Evolutionary conservation across 495 filamentous ascomycete species (phyloP).

Genomic region (Penicillium paxilli): DNA sequence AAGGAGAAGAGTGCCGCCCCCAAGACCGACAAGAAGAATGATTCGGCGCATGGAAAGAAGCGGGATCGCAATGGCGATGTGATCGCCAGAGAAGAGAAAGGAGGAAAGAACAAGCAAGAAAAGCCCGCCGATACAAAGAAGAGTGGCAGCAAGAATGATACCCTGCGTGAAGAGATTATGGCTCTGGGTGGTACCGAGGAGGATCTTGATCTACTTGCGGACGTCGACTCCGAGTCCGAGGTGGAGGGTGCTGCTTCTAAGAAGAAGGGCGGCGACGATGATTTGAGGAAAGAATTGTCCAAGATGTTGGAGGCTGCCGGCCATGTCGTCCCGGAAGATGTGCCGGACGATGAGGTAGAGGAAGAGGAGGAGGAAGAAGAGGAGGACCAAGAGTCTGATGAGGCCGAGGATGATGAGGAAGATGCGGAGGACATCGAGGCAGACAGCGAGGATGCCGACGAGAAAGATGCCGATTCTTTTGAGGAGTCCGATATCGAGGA

Average conservation of each 20-base stretch:
- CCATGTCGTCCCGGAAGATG: conserved; percentile 42
- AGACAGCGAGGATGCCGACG: conserved; percentile 31
- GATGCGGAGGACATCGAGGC: too few species aligned
- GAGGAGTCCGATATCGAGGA: conserved; percentile 27
- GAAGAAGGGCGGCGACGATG: conserved; percentile 32
- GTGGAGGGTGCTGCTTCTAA: conserved; percentile 40
- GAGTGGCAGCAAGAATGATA: conserved; percentile 29
- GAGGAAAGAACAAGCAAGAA: conserved; percentile 23
- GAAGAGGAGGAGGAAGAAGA: conserved; percentile 37
- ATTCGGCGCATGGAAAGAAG: conserved; percentile 43
- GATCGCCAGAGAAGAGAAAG: conserved; percentile 39
- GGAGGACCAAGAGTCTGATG: conserved; percentile 33
- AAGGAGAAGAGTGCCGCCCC: conserved; percentile 28
- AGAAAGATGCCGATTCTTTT: conserved; percentile 18
- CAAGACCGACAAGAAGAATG: conserved; percentile 30
- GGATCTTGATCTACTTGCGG: conserved; percentile 66
- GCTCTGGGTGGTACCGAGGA: conserved; percentile 77
- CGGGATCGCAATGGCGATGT: conserved; percentile 53
- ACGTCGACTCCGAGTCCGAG: conserved; percentile 62
- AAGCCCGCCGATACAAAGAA: conserved; percentile 19
- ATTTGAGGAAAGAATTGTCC: conserved; percentile 42
- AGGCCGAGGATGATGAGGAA: conserved; percentile 46
- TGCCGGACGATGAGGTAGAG: conserved; percentile 46
- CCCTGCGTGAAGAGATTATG: conserved; percentile 68
- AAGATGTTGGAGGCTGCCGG: conserved; percentile 46